Conservation (phyloP, 148 eudicot genomes). For the Amaranthus palmeri region DNA sequence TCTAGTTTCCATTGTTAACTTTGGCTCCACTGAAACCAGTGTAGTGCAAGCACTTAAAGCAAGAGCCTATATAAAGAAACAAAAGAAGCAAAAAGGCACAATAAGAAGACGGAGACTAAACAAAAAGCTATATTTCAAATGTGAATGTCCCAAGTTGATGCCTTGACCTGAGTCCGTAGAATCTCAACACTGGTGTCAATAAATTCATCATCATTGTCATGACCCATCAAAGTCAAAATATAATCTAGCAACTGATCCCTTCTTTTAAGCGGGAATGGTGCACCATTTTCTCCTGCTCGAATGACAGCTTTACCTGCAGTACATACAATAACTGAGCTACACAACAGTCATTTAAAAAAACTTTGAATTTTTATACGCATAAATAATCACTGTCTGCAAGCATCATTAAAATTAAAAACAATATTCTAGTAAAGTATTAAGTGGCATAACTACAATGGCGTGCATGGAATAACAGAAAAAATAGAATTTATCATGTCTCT, state of each 20-base stretch:
- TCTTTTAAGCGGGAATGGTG: conserved; percentile 82
- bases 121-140: not conserved
- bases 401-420: not conserved
- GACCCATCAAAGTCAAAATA: conserved; percentile 90
- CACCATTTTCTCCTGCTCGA: conserved; percentile 84
- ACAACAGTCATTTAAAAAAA: not conserved
- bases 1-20: conserved; percentile 75
- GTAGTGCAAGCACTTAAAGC: conserved; percentile 98
- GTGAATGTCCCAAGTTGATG: conserved; percentile 4
- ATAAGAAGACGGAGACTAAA: not conserved
- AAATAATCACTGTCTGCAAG: not conserved
- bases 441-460: too few relatives aligned
- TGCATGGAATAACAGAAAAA: too few relatives aligned
- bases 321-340: not conserved
- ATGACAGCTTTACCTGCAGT: conserved; percentile 83
- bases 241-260: conserved; percentile 89
- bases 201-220: conserved; percentile 75
- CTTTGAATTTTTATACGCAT: not conserved
- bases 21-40: conserved; percentile 98
- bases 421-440: too few relatives aligned
- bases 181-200: conserved; percentile 67
- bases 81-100: not conserved
- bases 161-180: conserved; percentile 70
- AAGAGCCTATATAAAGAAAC: conserved; percentile 57
- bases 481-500: too few relatives aligned